Evolutionary conservation across 306 rosid genomes (phyloP).

Genomic region (Cyamopsis tetragonoloba): DNA sequence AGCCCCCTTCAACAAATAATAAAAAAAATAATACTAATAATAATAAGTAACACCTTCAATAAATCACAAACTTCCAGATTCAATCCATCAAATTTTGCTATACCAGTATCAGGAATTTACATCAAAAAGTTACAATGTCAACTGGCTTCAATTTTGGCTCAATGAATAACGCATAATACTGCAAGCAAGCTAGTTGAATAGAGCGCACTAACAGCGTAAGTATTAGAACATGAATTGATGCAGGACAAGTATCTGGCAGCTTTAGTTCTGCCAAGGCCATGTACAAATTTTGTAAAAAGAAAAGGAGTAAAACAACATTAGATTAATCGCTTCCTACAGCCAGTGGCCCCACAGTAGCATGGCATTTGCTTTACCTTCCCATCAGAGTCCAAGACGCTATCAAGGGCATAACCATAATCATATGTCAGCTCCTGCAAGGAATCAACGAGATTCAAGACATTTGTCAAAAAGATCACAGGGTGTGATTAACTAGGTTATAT

Average conservation of each 20-base stretch:
- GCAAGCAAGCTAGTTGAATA: not conserved
- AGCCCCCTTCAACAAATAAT: too few relatives aligned
- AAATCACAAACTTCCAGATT: not conserved
- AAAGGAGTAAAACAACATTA: slow-evolving; percentile 7
- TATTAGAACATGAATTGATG: not conserved
- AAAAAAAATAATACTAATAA: too few relatives aligned
- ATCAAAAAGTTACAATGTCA: not conserved
- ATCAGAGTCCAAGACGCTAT: slow-evolving; percentile 72
- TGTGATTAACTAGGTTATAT: too few relatives aligned
- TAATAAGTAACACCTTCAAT: too few relatives aligned
- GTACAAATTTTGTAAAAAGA: not conserved
- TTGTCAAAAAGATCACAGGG: not conserved
- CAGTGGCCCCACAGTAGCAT: slow-evolving; percentile 90
- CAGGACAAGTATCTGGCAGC: not conserved
- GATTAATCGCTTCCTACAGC: slow-evolving; percentile 72
- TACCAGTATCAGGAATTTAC: slow-evolving; percentile 20
- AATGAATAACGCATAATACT: not conserved
- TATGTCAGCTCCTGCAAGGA: slow-evolving; percentile 77
- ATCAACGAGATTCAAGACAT: not conserved
- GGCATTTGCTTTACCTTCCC: slow-evolving; percentile 75
- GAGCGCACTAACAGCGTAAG: not conserved
- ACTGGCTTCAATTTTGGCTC: not conserved
- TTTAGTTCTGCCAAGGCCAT: not conserved
- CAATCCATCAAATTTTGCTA: not conserved
- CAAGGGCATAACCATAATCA: slow-evolving; percentile 90